Conservation (phyloP, 768 basidiomycete species). For the Leucogyrophana mollusca region DNA sequence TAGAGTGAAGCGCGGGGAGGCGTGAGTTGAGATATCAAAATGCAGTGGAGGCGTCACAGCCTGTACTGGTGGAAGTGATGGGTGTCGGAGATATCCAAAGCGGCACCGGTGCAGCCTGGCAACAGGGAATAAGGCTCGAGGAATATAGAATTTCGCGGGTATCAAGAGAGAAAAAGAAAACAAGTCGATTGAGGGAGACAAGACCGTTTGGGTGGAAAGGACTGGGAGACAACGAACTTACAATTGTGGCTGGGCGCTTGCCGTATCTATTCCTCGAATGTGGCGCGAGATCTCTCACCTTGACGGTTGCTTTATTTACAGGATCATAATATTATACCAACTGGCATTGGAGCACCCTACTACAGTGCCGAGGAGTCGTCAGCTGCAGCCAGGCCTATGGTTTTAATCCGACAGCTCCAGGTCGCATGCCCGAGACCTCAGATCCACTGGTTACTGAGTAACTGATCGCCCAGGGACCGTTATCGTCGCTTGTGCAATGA, state of each 20-base stretch:
- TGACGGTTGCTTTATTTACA: too few relatives aligned
- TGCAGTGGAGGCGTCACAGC: constrained; percentile 5
- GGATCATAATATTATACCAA: too few relatives aligned
- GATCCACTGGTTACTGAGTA: too few relatives aligned
- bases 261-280: neutral
- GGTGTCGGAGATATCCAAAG: constrained; percentile 20
- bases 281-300: neutral
- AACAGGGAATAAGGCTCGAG: constrained; percentile 15
- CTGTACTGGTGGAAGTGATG: neutral
- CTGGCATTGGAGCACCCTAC: too few relatives aligned
- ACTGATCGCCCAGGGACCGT: too few relatives aligned
- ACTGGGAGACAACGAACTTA: neutral
- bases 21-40: constrained; percentile 2
- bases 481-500: too few relatives aligned
- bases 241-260: constrained; percentile 3
- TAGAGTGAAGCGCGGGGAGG: constrained; percentile 2
- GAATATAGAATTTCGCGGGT: constrained; percentile 29
- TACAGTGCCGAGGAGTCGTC: too few relatives aligned
- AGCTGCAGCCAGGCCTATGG: too few relatives aligned
- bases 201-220: constrained; percentile 1
- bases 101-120: constrained; percentile 40
- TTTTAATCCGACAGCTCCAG: too few relatives aligned
- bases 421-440: too few relatives aligned
- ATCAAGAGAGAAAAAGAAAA: constrained; percentile 29
- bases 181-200: constrained; percentile 8